Conservation (phyloP, 257 asterid genomes). For the Parsonsia alboflavescens region DNA sequence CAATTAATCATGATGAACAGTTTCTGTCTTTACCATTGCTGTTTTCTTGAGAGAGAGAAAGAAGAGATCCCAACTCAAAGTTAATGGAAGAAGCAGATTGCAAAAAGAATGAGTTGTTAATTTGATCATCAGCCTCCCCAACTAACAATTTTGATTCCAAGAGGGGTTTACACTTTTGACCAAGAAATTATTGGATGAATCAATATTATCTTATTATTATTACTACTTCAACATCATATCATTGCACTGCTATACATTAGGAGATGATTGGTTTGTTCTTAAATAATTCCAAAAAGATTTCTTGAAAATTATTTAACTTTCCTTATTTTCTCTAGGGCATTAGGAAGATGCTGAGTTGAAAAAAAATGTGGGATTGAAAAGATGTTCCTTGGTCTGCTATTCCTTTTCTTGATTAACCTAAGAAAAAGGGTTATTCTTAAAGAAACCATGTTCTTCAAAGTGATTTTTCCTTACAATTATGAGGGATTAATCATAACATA, state of each 20-base stretch:
- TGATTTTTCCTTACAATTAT: slow-evolving; percentile 16
- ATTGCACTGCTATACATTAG: slow-evolving; percentile 23
- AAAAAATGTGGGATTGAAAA: slow-evolving; percentile 11
- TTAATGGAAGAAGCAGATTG: slow-evolving; percentile 32
- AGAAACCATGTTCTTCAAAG: slow-evolving; percentile 8
- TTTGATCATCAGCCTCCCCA: slow-evolving; percentile 31
- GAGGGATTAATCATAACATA: slow-evolving; percentile 19
- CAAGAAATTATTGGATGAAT: slow-evolving; percentile 31
- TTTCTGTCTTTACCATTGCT: slow-evolving; percentile 4
- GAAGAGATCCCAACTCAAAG: slow-evolving; percentile 6
- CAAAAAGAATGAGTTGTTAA: slow-evolving; percentile 28
- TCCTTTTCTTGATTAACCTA: slow-evolving; percentile 5
- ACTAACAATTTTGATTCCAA: slow-evolving; percentile 46
- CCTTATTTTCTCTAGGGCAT: slow-evolving; percentile 14
- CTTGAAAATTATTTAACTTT: not conserved
- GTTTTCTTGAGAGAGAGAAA: slow-evolving; percentile 8
- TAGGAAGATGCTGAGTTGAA: slow-evolving; percentile 25
- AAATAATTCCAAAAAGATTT: slow-evolving; percentile 16
- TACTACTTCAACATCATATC: slow-evolving; percentile 22
- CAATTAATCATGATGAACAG: slow-evolving; percentile 1
- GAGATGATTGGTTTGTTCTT: slow-evolving; percentile 26
- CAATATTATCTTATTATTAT: slow-evolving; percentile 5
- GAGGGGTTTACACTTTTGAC: slow-evolving; percentile 46
- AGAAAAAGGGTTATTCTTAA: slow-evolving; percentile 10
- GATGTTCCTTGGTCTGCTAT: slow-evolving; percentile 19